These are phyloP conservation scores for Suillus fuscotomentosus DNA, from an alignment of 768 basidiomycete species.

Conservation along the genomic window DNA sequence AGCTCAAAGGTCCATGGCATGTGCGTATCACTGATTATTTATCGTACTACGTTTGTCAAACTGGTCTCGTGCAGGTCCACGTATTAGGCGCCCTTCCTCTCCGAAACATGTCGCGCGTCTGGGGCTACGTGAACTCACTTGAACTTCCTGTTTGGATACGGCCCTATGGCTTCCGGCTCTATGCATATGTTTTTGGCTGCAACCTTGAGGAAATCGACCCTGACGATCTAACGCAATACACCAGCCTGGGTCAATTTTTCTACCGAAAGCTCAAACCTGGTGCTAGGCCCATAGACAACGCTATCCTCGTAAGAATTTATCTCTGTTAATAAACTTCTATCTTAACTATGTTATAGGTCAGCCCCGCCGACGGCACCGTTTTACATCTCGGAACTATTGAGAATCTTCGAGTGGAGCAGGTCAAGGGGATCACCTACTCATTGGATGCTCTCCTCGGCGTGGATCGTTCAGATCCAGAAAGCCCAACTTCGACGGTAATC, in stretches of 20 bases:
- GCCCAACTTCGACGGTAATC: conserved; percentile 39
- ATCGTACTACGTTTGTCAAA: conserved; percentile 1
- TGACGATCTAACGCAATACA: conserved; percentile 73
- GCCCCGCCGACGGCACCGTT: conserved; percentile 91
- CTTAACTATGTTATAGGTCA: conserved; percentile 51
- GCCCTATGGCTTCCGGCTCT: conserved; percentile 85
- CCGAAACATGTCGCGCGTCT: conserved; percentile 91
- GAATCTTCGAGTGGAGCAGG: conserved; percentile 83
- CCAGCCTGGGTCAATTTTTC: conserved; percentile 93
- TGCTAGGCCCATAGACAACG: conserved; percentile 73
- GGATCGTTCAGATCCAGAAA: conserved; percentile 44
- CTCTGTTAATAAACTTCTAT: neutral
- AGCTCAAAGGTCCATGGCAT: conserved; percentile 91
- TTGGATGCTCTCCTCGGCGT: conserved; percentile 90
- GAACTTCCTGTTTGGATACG: conserved; percentile 94
- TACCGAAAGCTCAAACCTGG: conserved; percentile 85
- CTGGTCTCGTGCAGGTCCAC: conserved; percentile 64
- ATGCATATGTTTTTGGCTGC: conserved; percentile 88
- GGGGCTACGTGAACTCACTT: conserved; percentile 94
- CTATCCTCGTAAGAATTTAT: conserved; percentile 56
- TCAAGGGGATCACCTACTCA: conserved; percentile 97
- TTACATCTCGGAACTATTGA: conserved; percentile 89
- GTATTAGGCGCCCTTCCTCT: conserved; percentile 94
- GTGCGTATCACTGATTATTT: conserved; percentile 41
- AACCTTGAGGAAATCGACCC: conserved; percentile 89